Evolutionary conservation across 345 rosid species (phyloP).

Genomic region (Bruguiera parviflora): DNA sequence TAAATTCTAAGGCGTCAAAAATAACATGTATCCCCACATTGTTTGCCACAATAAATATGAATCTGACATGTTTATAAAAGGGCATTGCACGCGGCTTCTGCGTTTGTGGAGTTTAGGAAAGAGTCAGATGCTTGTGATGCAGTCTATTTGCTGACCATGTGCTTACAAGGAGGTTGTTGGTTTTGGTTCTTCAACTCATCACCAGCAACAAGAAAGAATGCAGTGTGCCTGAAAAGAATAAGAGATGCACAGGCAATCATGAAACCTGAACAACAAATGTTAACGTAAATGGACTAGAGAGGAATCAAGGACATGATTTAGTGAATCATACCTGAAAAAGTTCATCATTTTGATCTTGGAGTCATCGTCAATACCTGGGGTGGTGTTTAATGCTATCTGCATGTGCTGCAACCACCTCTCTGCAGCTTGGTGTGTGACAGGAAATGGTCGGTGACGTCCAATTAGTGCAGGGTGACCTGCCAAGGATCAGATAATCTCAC

Average conservation of each 20-base stretch:
- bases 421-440: constrained; percentile 77
- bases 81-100: too few species aligned
- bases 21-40: neutral
- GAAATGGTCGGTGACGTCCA: constrained; percentile 83
- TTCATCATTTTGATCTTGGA: constrained; percentile 74
- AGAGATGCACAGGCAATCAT: neutral
- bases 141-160: constrained; percentile 32
- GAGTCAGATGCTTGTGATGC: constrained; percentile 4
- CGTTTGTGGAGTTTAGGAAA: too few species aligned
- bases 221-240: constrained; percentile 63
- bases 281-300: neutral
- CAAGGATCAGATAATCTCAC: neutral
- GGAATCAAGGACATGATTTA: neutral
- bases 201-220: constrained; percentile 92
- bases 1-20: neutral
- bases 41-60: neutral
- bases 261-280: constrained; percentile 2
- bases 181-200: constrained; percentile 69
- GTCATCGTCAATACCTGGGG: constrained; percentile 59
- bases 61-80: constrained; percentile 8
- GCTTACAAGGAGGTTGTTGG: constrained; percentile 50
- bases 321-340: constrained; percentile 61
- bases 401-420: constrained; percentile 86
- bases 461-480: constrained; percentile 89
- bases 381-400: constrained; percentile 70